Percentiles rank a stretch among this genome's conserved stretches.
Evolutionary conservation across 1,284 basidiomycete species (phyloP).

Genomic region (Ganoderma leucocontextum): DNA sequence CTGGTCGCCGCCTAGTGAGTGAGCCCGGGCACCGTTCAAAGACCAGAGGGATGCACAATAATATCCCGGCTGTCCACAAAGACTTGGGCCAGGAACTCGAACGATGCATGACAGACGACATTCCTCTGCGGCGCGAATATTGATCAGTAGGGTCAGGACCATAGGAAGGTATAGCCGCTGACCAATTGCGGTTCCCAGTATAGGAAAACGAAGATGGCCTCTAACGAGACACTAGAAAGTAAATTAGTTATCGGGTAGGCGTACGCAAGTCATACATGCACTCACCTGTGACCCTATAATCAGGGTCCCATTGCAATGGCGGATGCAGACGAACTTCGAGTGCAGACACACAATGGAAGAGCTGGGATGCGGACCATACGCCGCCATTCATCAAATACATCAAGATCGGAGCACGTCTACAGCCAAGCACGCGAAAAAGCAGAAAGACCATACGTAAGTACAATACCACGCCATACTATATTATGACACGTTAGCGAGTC

Average conservation of each 20-base stretch:
- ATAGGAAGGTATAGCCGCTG: too few species aligned
- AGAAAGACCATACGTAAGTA: not conserved
- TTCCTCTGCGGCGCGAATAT: too few species aligned
- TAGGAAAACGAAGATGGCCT: too few species aligned
- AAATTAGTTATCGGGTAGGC: not conserved
- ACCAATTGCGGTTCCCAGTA: too few species aligned
- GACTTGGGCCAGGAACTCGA: too few species aligned
- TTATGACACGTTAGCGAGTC: constrained; percentile 11
- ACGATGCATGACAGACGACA: too few species aligned
- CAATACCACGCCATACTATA: constrained; percentile 10
- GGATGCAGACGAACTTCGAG: not conserved
- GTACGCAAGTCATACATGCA: not conserved
- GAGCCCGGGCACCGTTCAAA: too few species aligned
- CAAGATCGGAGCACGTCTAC: not conserved
- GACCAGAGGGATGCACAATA: too few species aligned
- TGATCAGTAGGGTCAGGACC: too few species aligned
- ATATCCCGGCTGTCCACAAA: too few species aligned
- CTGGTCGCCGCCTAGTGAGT: too few species aligned
- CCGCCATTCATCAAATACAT: not conserved
- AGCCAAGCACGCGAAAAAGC: not conserved
- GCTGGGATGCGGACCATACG: not conserved
- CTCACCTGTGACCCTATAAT: not conserved
- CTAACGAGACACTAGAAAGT: too few species aligned
- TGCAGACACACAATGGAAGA: not conserved
- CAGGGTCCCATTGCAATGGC: not conserved